Evolutionary conservation across 2,329 filamentous ascomycete genomes (phyloP).

Genomic region (Fusarium sulawesiense): DNA sequence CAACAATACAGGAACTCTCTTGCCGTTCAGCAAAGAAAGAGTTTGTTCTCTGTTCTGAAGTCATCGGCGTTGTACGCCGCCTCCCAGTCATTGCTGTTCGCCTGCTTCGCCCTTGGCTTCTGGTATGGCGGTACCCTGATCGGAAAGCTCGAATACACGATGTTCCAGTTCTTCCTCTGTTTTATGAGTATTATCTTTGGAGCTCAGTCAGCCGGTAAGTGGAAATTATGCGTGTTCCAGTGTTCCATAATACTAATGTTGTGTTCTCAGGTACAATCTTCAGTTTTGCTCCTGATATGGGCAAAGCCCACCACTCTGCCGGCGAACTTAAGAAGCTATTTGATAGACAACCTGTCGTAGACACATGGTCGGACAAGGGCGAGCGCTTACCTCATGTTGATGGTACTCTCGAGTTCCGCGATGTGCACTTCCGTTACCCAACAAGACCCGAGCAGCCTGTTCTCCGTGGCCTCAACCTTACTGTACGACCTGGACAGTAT

Average conservation of each 20-base stretch:
- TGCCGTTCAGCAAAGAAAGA: conserved; percentile 72
- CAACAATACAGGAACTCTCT: conserved; percentile 75
- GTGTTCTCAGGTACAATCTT: conserved; percentile 92
- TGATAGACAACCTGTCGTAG: conserved; percentile 83
- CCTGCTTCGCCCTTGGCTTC: conserved; percentile 88
- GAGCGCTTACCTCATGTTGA: conserved; percentile 71
- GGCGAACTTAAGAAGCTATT: conserved; percentile 84
- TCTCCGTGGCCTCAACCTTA: conserved; percentile 82
- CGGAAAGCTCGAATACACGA: conserved; percentile 73
- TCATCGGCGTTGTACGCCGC: conserved; percentile 84
- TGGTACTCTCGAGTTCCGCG: conserved; percentile 86
- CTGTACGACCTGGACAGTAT: conserved; percentile 81
- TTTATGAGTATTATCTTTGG: conserved; percentile 91
- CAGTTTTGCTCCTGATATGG: conserved; percentile 91
- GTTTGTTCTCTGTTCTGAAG: conserved; percentile 78
- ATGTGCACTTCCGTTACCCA: conserved; percentile 95
- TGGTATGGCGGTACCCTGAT: conserved; percentile 90
- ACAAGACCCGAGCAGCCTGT: conserved; percentile 93
- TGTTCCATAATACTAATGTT: conserved; percentile 54
- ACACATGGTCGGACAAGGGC: conserved; percentile 81
- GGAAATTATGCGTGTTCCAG: background rate
- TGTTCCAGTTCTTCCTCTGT: conserved; percentile 93
- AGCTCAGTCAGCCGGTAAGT: conserved; percentile 77
- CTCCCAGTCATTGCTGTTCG: conserved; percentile 85
- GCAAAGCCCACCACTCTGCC: conserved; percentile 89